Conservation (phyloP, 495 filamentous ascomycete species). For the Clohesyomyces aquaticus region DNA sequence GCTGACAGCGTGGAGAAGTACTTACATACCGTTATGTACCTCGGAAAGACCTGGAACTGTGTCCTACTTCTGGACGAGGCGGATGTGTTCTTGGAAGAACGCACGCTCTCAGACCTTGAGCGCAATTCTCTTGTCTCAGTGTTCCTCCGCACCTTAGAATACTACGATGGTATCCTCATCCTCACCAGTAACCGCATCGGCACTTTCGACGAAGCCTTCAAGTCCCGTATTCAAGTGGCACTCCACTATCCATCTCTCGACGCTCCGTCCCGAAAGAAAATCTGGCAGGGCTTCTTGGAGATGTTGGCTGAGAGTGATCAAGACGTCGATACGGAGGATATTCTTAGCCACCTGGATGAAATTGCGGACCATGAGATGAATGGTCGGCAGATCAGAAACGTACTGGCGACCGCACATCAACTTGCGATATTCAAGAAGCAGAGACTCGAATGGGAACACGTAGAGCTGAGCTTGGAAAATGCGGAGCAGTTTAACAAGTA, state of each 20-base stretch:
- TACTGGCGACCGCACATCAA: slow-evolving; percentile 55
- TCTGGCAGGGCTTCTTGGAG: slow-evolving; percentile 44
- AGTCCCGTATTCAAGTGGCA: slow-evolving; percentile 46
- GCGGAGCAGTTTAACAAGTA: slow-evolving; percentile 8
- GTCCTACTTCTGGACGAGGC: slow-evolving; percentile 65
- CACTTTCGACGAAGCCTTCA: slow-evolving; percentile 46
- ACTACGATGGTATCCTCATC: slow-evolving; percentile 61
- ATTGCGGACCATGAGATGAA: slow-evolving; percentile 57
- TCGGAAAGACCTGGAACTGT: slow-evolving; percentile 47
- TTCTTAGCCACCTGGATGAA: slow-evolving; percentile 42
- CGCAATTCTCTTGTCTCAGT: slow-evolving; percentile 59
- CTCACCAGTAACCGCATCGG: slow-evolving; percentile 62
- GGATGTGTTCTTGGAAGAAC: slow-evolving; percentile 60
- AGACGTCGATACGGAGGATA: background rate
- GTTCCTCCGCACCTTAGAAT: slow-evolving; percentile 62
- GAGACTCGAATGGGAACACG: slow-evolving; percentile 5
- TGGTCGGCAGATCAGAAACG: slow-evolving; percentile 66
- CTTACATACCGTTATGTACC: slow-evolving; percentile 42
- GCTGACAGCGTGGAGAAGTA: slow-evolving; percentile 23
- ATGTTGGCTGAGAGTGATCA: background rate
- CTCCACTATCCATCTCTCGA: slow-evolving; percentile 45
- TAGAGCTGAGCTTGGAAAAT: background rate
- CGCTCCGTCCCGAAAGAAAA: slow-evolving; percentile 12
- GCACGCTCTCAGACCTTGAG: slow-evolving; percentile 48
- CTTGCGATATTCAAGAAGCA: slow-evolving; percentile 2